Conservation (phyloP, 2,329 filamentous ascomycete genomes). For the Penicillium concentricum region DNA sequence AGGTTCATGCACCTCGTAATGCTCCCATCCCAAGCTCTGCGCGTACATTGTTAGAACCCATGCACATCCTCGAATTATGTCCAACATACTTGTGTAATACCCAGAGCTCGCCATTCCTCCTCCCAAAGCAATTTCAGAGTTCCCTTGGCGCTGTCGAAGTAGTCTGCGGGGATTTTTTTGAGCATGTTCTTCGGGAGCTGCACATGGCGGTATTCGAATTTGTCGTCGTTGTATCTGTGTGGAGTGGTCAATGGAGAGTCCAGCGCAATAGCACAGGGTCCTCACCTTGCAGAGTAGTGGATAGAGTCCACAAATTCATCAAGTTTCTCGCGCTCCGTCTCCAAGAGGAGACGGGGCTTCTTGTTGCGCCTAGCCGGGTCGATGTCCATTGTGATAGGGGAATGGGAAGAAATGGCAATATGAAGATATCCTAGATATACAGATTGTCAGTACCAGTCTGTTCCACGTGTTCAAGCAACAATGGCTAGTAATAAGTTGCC, state of each 20-base stretch:
- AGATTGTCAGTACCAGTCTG: not conserved
- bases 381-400: conserved; percentile 51
- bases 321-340: conserved; percentile 76
- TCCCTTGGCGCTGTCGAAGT: conserved; percentile 83
- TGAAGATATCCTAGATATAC: not conserved
- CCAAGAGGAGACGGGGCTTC: conserved; percentile 74
- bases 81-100: conserved; percentile 82
- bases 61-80: not conserved
- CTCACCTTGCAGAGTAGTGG: conserved; percentile 88
- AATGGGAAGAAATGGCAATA: not conserved
- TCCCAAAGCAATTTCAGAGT: conserved; percentile 97
- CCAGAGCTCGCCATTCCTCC: conserved; percentile 95
- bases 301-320: conserved; percentile 93
- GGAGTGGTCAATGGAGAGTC: conserved; percentile 17
- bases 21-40: conserved; percentile 97
- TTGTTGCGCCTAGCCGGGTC: conserved; percentile 85
- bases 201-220: conserved; percentile 96
- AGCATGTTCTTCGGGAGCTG: conserved; percentile 98
- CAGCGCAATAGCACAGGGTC: conserved; percentile 5
- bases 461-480: not conserved
- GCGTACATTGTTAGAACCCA: conserved; percentile 1
- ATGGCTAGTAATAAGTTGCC: not conserved
- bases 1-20: conserved; percentile 98
- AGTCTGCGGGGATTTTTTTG: conserved; percentile 92
- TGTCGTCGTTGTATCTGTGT: conserved; percentile 81